phyloP scores from a whole-genome alignment of 257 asterid species.

The Agastache rugosa region DNA sequence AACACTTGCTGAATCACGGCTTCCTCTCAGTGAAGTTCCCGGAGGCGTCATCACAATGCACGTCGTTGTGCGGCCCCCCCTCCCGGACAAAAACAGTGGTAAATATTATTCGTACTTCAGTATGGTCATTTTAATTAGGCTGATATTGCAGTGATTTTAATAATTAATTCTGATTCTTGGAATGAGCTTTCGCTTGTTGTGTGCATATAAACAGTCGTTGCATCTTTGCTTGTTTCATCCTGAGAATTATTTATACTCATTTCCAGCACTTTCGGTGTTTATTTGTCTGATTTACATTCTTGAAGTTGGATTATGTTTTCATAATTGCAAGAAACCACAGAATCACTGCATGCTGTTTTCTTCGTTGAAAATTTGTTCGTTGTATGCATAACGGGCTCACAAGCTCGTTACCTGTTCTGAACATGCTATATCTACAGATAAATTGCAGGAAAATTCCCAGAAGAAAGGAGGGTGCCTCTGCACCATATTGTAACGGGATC shows the following conservation, averaged over 20 bases:
- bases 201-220: not conserved
- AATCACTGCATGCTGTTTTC: not conserved
- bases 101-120: slow-evolving; percentile 21
- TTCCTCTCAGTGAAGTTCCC: slow-evolving; percentile 83
- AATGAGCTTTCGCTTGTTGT: not conserved
- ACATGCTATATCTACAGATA: slow-evolving; percentile 51
- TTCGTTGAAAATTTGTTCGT: not conserved
- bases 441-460: slow-evolving; percentile 59
- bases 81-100: slow-evolving; percentile 73
- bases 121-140: not conserved
- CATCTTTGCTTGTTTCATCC: not conserved
- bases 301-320: not conserved
- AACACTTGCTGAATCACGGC: slow-evolving; percentile 78
- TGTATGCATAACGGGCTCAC: not conserved
- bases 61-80: slow-evolving; percentile 81
- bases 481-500: slow-evolving; percentile 55
- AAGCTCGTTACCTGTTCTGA: slow-evolving; percentile 4
- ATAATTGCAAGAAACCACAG: slow-evolving; percentile 2
- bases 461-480: slow-evolving; percentile 76
- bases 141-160: not conserved
- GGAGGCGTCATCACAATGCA: slow-evolving; percentile 92
- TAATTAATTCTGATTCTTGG: not conserved
- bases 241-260: not conserved
- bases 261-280: not conserved
- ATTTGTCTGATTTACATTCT: not conserved